Base-by-base conservation (phyloP, 495 filamentous ascomycete species). In the Trichoderma erinaceum region DNA sequence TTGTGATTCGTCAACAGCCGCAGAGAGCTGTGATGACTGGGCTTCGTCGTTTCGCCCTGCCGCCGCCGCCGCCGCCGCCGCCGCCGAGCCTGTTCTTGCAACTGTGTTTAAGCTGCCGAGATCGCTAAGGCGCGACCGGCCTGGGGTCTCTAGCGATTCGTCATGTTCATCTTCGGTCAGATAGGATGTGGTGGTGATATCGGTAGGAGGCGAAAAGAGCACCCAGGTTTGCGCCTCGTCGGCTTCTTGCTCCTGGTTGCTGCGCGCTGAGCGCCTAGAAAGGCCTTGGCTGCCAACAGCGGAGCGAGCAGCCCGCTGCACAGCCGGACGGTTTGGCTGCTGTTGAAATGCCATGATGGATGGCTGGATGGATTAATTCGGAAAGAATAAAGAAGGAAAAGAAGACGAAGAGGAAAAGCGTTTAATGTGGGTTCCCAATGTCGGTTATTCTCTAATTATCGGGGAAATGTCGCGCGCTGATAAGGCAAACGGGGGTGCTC, bases 211-310 rank as follows among this genome's bases (percentile, higher is more conserved):
- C 13, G 92, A 92, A 79, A 99, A 99, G 71, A 99, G 86, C 58
- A 99, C 88, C 96, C 95, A 98, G 7, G 97, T 93, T 74, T 93
- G 88, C 4, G 91, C 86, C 65, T 96, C 90, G 73, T 89, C 86
- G 52, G 84, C 72, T 38, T 64, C 50, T 12, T 66, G 38, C 12
- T 52, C 27, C 41, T 44, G 41, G 56, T 35, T 8, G 23, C 43
- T 66, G 66, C 50, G 66, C 52, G 35, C 43, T 13, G 29, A 52
- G 3, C 15, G 46, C 65, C 41, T 48, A 4, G 56, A 61, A 18
- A 32, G 23, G 13, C 56, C 56, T 16, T 61, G 56, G 27, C 56
- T 61, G 27, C 56, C 56, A 56, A 18, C 41, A 10, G 82, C 77
- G 73, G 83, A 82, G 38, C 84, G 83, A 35, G 81, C 80, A 72